Conservation (phyloP, 2,329 filamentous ascomycete genomes). For the Scedosporium dehoogii region DNA sequence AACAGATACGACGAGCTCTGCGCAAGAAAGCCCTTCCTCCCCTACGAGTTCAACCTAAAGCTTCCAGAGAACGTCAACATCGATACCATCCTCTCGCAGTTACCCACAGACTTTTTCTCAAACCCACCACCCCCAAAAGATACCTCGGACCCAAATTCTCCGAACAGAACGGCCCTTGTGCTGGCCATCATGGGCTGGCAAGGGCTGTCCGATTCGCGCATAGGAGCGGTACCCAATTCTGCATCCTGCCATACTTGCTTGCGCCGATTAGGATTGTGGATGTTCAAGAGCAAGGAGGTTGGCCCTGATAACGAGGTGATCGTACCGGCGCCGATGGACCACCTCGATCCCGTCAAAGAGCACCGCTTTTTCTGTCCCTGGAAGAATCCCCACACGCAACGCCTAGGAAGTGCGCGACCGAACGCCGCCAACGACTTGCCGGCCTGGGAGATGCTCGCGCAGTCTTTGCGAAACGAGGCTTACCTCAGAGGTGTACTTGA, state of each 20-base stretch:
- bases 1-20: conserved; percentile 56
- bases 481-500: conserved; percentile 29
- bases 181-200: conserved; percentile 71
- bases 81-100: conserved; percentile 35
- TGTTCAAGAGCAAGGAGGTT: conserved; percentile 72
- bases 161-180: conserved; percentile 54
- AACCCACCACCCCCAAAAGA: conserved; percentile 22
- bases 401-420: conserved; percentile 21
- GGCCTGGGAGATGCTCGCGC: conserved; percentile 45
- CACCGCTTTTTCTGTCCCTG: conserved; percentile 81
- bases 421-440: conserved; percentile 27
- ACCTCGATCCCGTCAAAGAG: conserved; percentile 59
- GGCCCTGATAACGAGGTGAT: conserved; percentile 42
- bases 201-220: conserved; percentile 43
- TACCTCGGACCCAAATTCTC: conserved; percentile 12
- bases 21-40: conserved; percentile 42
- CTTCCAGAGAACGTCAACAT: conserved; percentile 44
- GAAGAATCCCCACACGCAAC: conserved; percentile 57
- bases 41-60: conserved; percentile 52
- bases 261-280: conserved; percentile 82
- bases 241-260: conserved; percentile 79
- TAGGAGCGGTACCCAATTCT: conserved; percentile 58
- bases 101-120: conserved; percentile 46
- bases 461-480: conserved; percentile 48
- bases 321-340: conserved; percentile 51